phyloP scores from a whole-genome alignment of 352 stramenopile genomes.

The Globisporangium takayamanum region DNA sequence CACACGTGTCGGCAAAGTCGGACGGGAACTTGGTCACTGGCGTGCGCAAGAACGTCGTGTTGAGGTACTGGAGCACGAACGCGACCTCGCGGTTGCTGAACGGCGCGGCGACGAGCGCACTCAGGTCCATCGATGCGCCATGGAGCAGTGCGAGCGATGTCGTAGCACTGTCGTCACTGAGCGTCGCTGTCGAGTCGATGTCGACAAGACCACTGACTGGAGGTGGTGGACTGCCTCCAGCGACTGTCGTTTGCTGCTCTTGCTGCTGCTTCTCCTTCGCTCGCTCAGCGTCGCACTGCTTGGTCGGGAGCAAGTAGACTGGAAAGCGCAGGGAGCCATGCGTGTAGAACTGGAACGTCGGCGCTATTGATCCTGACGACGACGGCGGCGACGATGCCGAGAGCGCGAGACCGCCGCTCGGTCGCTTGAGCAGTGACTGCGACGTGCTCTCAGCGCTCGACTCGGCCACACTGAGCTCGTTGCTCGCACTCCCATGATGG shows the following conservation, averaged over 20 bases:
- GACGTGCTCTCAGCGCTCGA: too few relatives aligned
- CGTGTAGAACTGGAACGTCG: constrained; percentile 34
- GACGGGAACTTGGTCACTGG: constrained; percentile 66
- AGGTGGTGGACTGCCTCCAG: not conserved
- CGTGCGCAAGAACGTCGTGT: constrained; percentile 68
- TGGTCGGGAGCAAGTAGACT: constrained; percentile 45
- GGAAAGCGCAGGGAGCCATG: constrained; percentile 47
- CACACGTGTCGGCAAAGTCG: constrained; percentile 68
- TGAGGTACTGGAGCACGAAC: constrained; percentile 83
- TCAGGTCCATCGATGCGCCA: not conserved
- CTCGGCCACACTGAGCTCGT: too few relatives aligned
- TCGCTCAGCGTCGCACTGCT: constrained; percentile 34
- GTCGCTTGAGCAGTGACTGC: not conserved
- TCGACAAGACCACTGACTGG: constrained; percentile 33
- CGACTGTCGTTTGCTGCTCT: not conserved
- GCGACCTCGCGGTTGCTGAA: constrained; percentile 44
- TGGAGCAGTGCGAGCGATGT: constrained; percentile 3
- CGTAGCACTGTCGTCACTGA: constrained; percentile 11
- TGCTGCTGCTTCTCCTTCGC: constrained; percentile 23
- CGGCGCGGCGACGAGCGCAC: not conserved
- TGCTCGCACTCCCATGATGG: not conserved
- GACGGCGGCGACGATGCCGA: not conserved
- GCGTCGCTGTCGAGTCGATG: constrained; percentile 30
- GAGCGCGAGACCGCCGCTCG: not conserved
- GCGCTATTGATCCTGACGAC: too few relatives aligned